Conservation (phyloP, 371 early-diverging fungal species). For the Mucor saturninus region DNA sequence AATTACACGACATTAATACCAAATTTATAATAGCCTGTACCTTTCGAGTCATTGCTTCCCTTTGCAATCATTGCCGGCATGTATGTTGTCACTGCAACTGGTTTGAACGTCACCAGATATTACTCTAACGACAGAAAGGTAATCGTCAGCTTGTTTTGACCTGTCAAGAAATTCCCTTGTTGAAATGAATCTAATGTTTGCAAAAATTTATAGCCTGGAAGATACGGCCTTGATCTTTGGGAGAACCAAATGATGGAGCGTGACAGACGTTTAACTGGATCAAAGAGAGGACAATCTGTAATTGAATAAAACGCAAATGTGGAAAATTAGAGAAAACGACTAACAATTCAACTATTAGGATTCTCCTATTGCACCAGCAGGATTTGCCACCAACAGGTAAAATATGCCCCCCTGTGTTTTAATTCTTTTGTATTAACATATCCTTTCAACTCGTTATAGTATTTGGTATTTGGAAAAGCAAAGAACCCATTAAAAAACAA, state of each 20-base stretch:
- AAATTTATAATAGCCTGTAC: slow-evolving; percentile 47
- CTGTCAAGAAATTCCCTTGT: background rate
- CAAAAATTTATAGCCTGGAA: slow-evolving; percentile 17
- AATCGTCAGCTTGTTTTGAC: background rate
- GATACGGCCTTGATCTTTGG: slow-evolving; percentile 47
- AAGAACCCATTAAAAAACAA: slow-evolving; percentile 33
- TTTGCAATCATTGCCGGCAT: slow-evolving; percentile 52
- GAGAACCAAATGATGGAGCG: slow-evolving; percentile 62
- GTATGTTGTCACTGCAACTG: slow-evolving; percentile 45
- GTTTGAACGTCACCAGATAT: slow-evolving; percentile 45
- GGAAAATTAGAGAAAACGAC: background rate
- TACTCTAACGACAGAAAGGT: slow-evolving; percentile 53
- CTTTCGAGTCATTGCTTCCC: slow-evolving; percentile 55
- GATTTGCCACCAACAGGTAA: slow-evolving; percentile 55
- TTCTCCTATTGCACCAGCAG: slow-evolving; percentile 46
- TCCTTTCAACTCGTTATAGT: slow-evolving; percentile 20
- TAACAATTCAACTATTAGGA: slow-evolving; percentile 26
- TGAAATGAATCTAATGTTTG: background rate
- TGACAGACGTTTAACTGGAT: slow-evolving; percentile 58
- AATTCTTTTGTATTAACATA: background rate
- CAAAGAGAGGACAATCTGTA: slow-evolving; percentile 56
- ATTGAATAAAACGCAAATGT: background rate
- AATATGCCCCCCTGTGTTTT: background rate
- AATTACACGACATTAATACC: background rate
- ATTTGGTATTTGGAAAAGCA: slow-evolving; percentile 57